These are phyloP conservation scores for Aristolochia contorta DNA, from an alignment of 164 flowering plant genomes.

Conservation along the genomic window DNA sequence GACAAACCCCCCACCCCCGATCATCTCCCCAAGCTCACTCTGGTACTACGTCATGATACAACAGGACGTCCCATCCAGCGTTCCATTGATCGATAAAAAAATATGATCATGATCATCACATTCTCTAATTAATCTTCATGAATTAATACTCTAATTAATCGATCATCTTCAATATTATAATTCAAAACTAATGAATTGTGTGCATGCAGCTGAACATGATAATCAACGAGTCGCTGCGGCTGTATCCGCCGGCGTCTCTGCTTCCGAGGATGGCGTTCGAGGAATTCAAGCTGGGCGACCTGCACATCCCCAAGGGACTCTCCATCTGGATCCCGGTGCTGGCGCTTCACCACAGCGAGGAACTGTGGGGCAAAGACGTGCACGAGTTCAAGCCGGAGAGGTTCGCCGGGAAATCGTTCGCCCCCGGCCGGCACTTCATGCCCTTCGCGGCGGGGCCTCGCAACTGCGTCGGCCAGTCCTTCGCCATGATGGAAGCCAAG, in stretches of 20 bases:
- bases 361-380: slow-evolving; percentile 85
- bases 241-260: slow-evolving; percentile 82
- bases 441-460: slow-evolving; percentile 87
- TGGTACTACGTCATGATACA: too few relatives aligned
- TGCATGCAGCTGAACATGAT: slow-evolving; percentile 74
- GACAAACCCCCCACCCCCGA: slow-evolving; percentile 48
- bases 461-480: slow-evolving; percentile 80
- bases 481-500: slow-evolving; percentile 91
- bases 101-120: too few relatives aligned
- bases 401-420: slow-evolving; percentile 40
- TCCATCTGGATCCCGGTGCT: slow-evolving; percentile 87
- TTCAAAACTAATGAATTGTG: too few relatives aligned
- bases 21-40: slow-evolving; percentile 63
- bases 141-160: too few relatives aligned
- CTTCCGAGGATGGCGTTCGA: slow-evolving; percentile 81
- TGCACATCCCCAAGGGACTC: slow-evolving; percentile 71
- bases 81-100: too few relatives aligned
- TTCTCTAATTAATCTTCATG: too few relatives aligned
- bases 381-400: slow-evolving; percentile 85
- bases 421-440: slow-evolving; percentile 51
- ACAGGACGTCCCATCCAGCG: too few relatives aligned
- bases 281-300: slow-evolving; percentile 74
- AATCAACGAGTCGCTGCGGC: slow-evolving; percentile 73
- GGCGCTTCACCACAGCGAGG: slow-evolving; percentile 76
- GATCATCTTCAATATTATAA: too few relatives aligned